phyloP scores from a whole-genome alignment of 2,329 filamentous ascomycete genomes.

The Pseudogymnoascus pannorum region DNA sequence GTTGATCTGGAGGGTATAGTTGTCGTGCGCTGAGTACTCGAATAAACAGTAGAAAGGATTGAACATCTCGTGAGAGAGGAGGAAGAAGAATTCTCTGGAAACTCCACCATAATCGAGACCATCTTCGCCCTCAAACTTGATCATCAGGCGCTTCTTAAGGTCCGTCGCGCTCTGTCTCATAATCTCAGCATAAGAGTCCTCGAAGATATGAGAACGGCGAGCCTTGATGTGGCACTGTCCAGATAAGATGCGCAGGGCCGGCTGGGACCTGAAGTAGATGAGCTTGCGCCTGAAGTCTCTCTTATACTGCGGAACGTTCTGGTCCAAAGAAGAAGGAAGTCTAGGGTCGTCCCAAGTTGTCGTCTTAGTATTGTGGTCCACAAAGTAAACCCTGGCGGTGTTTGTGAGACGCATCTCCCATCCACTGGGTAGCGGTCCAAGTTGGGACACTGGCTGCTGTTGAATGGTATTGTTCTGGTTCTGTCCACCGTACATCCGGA shows the following conservation, averaged over 20 bases:
- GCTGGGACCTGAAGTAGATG: slow-evolving; percentile 98
- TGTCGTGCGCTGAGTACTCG: slow-evolving; percentile 99
- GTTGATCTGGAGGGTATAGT: slow-evolving; percentile 99
- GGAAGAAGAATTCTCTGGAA: slow-evolving; percentile 98
- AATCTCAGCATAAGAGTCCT: slow-evolving; percentile 97
- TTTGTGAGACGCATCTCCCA: slow-evolving; percentile 99
- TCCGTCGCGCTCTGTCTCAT: slow-evolving; percentile 93
- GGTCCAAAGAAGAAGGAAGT: slow-evolving; percentile 88
- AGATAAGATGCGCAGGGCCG: slow-evolving; percentile 87
- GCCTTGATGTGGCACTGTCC: slow-evolving; percentile 99
- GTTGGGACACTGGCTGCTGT: slow-evolving; percentile 93
- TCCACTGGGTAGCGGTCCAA: slow-evolving; percentile 88
- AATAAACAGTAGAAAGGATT: slow-evolving; percentile 99
- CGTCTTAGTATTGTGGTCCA: slow-evolving; percentile 99
- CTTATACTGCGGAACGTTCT: slow-evolving; percentile 99
- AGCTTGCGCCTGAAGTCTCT: slow-evolving; percentile 96
- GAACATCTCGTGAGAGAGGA: slow-evolving; percentile 99
- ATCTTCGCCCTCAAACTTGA: slow-evolving; percentile 98
- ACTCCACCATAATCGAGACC: slow-evolving; percentile 96
- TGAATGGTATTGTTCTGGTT: slow-evolving; percentile 86
- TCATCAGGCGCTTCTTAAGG: slow-evolving; percentile 97
- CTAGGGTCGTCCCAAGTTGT: slow-evolving; percentile 98
- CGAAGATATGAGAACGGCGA: slow-evolving; percentile 91
- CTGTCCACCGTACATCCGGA: slow-evolving; percentile 89
- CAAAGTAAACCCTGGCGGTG: slow-evolving; percentile 95